Percentiles rank a stretch among this genome's conserved stretches.
Evolutionary conservation across 1,284 basidiomycete species (phyloP).

Genomic region (Xerocomus nothofagi): DNA sequence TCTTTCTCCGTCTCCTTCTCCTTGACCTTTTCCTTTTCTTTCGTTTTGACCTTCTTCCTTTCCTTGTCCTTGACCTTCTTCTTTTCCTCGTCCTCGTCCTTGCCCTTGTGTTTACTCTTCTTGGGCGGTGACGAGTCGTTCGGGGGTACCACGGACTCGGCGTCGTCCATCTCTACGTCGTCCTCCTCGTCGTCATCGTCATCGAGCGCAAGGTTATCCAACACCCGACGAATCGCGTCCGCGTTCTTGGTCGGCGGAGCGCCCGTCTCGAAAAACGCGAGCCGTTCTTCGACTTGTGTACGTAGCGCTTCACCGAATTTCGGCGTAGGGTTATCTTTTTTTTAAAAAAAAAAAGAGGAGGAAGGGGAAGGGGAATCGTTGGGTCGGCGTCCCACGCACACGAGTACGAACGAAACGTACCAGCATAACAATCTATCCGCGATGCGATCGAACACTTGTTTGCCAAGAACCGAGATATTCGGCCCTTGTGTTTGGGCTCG

Average conservation of each 20-base stretch:
- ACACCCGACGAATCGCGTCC: conserved; percentile 86
- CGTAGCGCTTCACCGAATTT: conserved; percentile 96
- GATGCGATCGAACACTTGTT: conserved; percentile 99
- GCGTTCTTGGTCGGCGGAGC: conserved; percentile 82
- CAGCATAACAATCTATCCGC: conserved; percentile 96
- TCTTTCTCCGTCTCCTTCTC: neutral
- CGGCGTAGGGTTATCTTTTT: conserved; percentile 86
- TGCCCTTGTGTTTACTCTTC: conserved; percentile 36
- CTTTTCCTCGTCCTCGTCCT: conserved; percentile 13
- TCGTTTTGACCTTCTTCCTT: conserved; percentile 6
- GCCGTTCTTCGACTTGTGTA: conserved; percentile 93
- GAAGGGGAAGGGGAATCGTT: too few relatives aligned
- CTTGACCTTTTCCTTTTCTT: conserved; percentile 20
- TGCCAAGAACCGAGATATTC: conserved; percentile 96
- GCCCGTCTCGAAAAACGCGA: conserved; percentile 93
- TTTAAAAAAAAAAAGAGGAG: neutral
- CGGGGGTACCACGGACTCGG: conserved; percentile 51
- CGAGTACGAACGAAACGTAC: conserved; percentile 50
- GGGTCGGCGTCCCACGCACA: too few relatives aligned
- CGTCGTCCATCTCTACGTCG: conserved; percentile 51
- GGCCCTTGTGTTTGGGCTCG: conserved; percentile 94
- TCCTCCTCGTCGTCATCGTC: conserved; percentile 62
- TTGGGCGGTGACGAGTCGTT: conserved; percentile 57
- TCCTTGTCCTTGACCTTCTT: neutral
- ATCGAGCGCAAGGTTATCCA: conserved; percentile 76